Base-by-base conservation (phyloP, 2,329 filamentous ascomycete species). In the Catunica adiposa region DNA sequence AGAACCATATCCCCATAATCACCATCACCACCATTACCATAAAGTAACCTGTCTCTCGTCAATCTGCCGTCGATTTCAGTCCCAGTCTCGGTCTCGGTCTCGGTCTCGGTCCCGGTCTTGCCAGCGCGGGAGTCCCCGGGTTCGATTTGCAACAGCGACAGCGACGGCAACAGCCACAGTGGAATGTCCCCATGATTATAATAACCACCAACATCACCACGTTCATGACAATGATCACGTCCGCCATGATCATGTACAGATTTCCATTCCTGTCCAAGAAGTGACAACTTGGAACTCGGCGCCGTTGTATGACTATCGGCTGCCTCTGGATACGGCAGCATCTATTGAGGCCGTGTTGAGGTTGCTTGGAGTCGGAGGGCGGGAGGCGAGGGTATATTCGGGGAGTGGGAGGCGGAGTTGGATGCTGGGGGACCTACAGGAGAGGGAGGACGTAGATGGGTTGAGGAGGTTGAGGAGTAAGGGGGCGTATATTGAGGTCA, bases 401-500 rank as follows among this genome's bases (percentile, higher is more conserved):
- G 50, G 29, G 20, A 22, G 14, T 17, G 31, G 50, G 29, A 37
- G 20, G 17, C 50, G 34, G 4, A 38, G 50, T 37, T 52, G 50
- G 50, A 38, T 38, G 31, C 23, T 52, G 8, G 50, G 50, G 23
- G 50, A 52, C 20, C 23, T 52, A 23, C 31, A 52, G 8, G 34
- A 37, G 20, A 6, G 17, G 20, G 34, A 23, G 8, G 9, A 9
- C 20, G 50, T 9, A 8, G 50, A 52, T 17, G 34, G n/a, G 8
- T 20, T 38, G 29, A 22, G n/a, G 50, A 52, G 29, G 23, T 17
- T 52, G 20, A 22, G 17, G 50, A 15, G 9, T 7, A 29, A 52
- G 20, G 50, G 50, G 15, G 50, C 50, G 8, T 52, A 52, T 25
- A 52, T 52, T 23, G 50, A 52, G 29, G 50, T 52, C 6, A 52